Percentiles rank a stretch among this genome's conserved stretches.
phyloP scores from a whole-genome alignment of 2,329 filamentous ascomycete species.

The Parasarocladium wereldwijsianum region DNA sequence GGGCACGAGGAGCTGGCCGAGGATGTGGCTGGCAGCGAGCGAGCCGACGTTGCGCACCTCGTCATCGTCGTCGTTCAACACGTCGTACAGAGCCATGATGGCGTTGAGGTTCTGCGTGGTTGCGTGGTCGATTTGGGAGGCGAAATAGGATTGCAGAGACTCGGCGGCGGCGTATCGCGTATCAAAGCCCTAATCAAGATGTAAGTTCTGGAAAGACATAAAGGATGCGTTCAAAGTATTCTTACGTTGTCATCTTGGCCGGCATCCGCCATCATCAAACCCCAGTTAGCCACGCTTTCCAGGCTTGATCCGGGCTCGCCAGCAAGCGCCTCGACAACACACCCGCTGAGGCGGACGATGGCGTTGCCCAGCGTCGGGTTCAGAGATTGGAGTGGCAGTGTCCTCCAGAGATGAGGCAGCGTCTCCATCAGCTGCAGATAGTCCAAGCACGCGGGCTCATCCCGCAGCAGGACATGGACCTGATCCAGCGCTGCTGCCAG shows the following conservation, averaged over 20 bases:
- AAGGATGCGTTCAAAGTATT: not conserved
- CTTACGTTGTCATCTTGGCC: slow-evolving; percentile 32
- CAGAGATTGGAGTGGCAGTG: slow-evolving; percentile 20
- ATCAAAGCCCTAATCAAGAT: slow-evolving; percentile 39
- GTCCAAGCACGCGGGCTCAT: slow-evolving; percentile 7
- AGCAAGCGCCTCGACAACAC: slow-evolving; percentile 22
- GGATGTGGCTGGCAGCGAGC: slow-evolving; percentile 27
- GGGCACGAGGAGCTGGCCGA: slow-evolving; percentile 28
- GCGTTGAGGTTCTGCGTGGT: slow-evolving; percentile 32
- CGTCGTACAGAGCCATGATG: slow-evolving; percentile 56
- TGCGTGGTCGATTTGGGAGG: slow-evolving; percentile 9
- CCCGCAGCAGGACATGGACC: slow-evolving; percentile 16
- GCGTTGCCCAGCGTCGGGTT: slow-evolving; percentile 36
- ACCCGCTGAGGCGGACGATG: slow-evolving; percentile 30
- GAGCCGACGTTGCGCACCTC: slow-evolving; percentile 61
- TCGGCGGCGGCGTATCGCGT: slow-evolving; percentile 44
- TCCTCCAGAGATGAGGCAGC: slow-evolving; percentile 25
- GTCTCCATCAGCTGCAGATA: slow-evolving; percentile 16
- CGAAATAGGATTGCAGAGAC: slow-evolving; percentile 39
- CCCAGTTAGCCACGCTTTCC: slow-evolving; percentile 25
- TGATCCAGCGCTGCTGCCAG: slow-evolving; percentile 30
- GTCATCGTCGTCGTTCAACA: slow-evolving; percentile 81
- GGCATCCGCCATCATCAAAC: slow-evolving; percentile 31
- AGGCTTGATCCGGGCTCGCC: slow-evolving; percentile 8
- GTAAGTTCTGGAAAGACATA: not conserved